Conservation (phyloP, 1,139 yeast genomes). For the Taphrina flavorubra region DNA sequence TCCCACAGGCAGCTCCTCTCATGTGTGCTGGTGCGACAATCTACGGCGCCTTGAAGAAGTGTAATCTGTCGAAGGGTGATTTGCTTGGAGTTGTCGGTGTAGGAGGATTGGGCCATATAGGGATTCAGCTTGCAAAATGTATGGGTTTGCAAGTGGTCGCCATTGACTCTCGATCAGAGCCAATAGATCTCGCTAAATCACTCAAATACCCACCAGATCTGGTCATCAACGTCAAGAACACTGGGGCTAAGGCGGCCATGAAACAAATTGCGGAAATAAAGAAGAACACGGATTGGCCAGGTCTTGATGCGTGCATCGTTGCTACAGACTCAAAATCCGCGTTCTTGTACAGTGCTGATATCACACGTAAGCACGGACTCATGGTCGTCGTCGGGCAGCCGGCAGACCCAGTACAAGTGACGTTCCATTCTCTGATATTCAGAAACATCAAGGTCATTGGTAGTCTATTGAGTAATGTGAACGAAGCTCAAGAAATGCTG, state of each 20-base stretch:
- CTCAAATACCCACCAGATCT: slow-evolving; percentile 48
- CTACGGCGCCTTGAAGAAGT: slow-evolving; percentile 78
- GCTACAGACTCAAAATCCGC: slow-evolving; percentile 20
- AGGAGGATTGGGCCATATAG: slow-evolving; percentile 80
- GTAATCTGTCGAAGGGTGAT: slow-evolving; percentile 69
- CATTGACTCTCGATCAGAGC: slow-evolving; percentile 62
- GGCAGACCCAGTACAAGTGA: slow-evolving; percentile 24
- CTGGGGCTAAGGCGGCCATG: slow-evolving; percentile 10
- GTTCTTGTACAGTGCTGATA: slow-evolving; percentile 20
- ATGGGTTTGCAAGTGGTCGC: slow-evolving; percentile 80
- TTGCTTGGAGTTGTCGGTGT: slow-evolving; percentile 86
- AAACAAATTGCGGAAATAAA: slow-evolving; percentile 4
- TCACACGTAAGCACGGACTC: slow-evolving; percentile 28
- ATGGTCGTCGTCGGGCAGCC: slow-evolving; percentile 30
- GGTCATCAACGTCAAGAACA: slow-evolving; percentile 20
- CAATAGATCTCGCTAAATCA: slow-evolving; percentile 54
- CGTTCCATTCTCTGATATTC: slow-evolving; percentile 15
- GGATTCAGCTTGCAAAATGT: slow-evolving; percentile 79
- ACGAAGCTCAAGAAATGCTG: slow-evolving; percentile 31
- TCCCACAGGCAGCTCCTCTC: slow-evolving; percentile 77
- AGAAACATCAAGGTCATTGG: slow-evolving; percentile 28
- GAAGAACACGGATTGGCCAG: slow-evolving; percentile 31
- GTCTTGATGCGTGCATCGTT: slow-evolving; percentile 27
- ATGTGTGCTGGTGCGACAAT: slow-evolving; percentile 84
- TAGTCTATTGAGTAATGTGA: slow-evolving; percentile 6